phyloP scores from a whole-genome alignment of 2,329 filamentous ascomycete genomes.

The Akanthomyces muscarius region DNA sequence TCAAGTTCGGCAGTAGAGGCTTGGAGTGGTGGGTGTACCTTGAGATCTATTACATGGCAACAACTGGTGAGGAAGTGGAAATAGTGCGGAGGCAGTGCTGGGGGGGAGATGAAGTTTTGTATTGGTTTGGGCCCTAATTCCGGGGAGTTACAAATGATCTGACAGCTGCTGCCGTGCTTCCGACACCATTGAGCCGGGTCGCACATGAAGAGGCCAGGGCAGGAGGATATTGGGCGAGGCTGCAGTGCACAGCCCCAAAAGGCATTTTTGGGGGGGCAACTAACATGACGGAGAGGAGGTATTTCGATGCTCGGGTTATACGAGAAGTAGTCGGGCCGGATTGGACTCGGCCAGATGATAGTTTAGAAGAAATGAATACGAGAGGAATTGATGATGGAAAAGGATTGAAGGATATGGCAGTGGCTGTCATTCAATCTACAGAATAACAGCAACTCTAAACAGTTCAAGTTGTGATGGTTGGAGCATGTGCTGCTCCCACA shows the following conservation, averaged over 20 bases:
- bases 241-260: slow-evolving; percentile 9
- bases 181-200: too few relatives aligned
- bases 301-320: background rate
- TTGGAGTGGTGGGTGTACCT: background rate
- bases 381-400: too few relatives aligned
- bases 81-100: slow-evolving; percentile 10
- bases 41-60: background rate
- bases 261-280: slow-evolving; percentile 1
- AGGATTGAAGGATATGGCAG: too few relatives aligned
- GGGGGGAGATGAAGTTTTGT: background rate
- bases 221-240: background rate
- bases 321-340: background rate
- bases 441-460: too few relatives aligned
- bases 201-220: background rate
- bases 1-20: too few relatives aligned
- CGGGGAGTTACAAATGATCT: background rate
- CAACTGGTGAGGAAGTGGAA: background rate
- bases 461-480: too few relatives aligned
- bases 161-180: background rate
- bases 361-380: too few relatives aligned
- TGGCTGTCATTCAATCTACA: too few relatives aligned
- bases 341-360: background rate
- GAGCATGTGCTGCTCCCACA: too few relatives aligned
- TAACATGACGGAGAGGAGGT: background rate
- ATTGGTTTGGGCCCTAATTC: background rate